Percentiles rank a stretch among this genome's conserved stretches.
These are phyloP conservation scores for Terfezia claveryi DNA, from an alignment of 495 filamentous ascomycete genomes.

Conservation along the genomic window DNA sequence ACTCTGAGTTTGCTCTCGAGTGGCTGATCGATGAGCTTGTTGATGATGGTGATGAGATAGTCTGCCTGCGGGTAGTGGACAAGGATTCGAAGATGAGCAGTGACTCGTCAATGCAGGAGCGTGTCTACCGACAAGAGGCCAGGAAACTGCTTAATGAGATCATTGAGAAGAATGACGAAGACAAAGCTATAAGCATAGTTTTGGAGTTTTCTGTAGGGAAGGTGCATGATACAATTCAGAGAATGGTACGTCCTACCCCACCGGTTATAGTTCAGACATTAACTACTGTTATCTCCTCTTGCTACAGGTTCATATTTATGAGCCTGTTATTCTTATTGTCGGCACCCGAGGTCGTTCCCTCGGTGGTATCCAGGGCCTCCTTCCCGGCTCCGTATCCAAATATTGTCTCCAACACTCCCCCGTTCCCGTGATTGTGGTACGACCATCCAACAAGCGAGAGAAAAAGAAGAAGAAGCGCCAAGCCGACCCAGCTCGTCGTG, in stretches of 20 bases:
- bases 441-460: conserved; percentile 67
- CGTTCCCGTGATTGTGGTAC: conserved; percentile 89
- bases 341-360: conserved; percentile 75
- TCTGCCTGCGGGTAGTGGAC: conserved; percentile 80
- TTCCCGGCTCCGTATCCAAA: conserved; percentile 83
- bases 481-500: conserved; percentile 52
- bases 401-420: conserved; percentile 93
- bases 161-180: conserved; percentile 61
- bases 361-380: conserved; percentile 71
- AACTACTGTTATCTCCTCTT: background rate
- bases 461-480: conserved; percentile 83
- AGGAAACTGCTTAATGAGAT: conserved; percentile 51
- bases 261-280: background rate
- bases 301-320: conserved; percentile 68
- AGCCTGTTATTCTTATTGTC: conserved; percentile 86
- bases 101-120: conserved; percentile 42
- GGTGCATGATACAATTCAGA: conserved; percentile 75
- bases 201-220: conserved; percentile 84
- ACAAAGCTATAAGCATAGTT: conserved; percentile 69
- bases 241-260: conserved; percentile 42
- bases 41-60: conserved; percentile 89
- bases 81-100: conserved; percentile 55
- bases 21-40: conserved; percentile 90
- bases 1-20: conserved; percentile 83
- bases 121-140: conserved; percentile 60